Conservation (phyloP, 805 yeast genomes). For the Nakazawaea siamensis region DNA sequence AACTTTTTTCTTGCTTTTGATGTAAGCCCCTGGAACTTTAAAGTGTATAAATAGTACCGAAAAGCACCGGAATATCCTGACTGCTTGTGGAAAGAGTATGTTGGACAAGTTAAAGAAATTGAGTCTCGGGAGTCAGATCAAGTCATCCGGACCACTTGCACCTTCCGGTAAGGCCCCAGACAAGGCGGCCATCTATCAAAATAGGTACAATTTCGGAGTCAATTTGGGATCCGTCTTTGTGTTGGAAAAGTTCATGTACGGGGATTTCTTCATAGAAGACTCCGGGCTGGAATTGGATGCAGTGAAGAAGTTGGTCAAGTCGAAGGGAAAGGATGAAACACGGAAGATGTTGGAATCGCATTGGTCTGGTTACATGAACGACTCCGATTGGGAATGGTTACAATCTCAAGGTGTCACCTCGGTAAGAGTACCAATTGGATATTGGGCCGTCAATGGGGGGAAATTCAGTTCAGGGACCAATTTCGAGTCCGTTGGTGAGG, state of each 20-base stretch:
- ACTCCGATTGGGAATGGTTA: slow-evolving; percentile 78
- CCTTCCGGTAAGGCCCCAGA: slow-evolving; percentile 27
- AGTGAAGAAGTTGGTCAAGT: slow-evolving; percentile 37
- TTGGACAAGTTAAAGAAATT: slow-evolving; percentile 19
- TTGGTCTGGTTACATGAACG: slow-evolving; percentile 55
- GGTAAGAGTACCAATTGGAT: slow-evolving; percentile 83
- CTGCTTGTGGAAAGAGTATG: slow-evolving; percentile 11
- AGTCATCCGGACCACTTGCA: slow-evolving; percentile 23
- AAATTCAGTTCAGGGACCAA: slow-evolving; percentile 49
- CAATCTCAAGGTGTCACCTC: slow-evolving; percentile 61
- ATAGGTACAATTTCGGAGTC: slow-evolving; percentile 69
- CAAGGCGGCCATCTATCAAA: slow-evolving; percentile 42
- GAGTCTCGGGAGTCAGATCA: slow-evolving; percentile 11
- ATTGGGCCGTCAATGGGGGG: slow-evolving; percentile 77
- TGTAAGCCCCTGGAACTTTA: too few species aligned
- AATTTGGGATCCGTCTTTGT: slow-evolving; percentile 80
- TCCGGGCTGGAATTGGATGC: slow-evolving; percentile 72
- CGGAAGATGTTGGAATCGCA: slow-evolving; percentile 47
- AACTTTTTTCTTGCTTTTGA: too few species aligned
- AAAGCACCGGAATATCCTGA: too few species aligned
- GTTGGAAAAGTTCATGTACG: slow-evolving; percentile 72
- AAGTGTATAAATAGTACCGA: too few species aligned
- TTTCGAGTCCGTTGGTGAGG: slow-evolving; percentile 43
- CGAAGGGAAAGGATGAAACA: slow-evolving; percentile 47
- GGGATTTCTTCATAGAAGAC: slow-evolving; percentile 47